A percentile compares a stretch with the other conserved stretches of the same genome.
These are phyloP conservation scores for Lactifluus pinguis DNA, from an alignment of 768 basidiomycete species.

Conservation along the genomic window DNA sequence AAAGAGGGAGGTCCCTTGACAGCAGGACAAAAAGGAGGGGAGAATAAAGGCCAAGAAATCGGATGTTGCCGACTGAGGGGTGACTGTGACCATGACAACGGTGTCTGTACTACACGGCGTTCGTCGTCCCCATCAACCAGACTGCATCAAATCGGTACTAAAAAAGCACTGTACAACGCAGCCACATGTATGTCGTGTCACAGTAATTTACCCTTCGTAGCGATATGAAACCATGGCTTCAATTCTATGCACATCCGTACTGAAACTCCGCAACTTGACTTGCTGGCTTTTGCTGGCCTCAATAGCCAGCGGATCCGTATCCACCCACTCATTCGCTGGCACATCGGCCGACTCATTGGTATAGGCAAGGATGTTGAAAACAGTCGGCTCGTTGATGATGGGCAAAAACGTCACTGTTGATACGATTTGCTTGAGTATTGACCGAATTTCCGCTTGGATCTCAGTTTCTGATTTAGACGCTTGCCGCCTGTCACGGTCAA, in stretches of 20 bases:
- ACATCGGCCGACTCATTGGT: conserved; percentile 88
- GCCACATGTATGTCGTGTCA: neutral
- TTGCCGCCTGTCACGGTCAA: conserved; percentile 30
- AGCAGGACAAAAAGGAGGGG: neutral
- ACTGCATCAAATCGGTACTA: too few relatives aligned
- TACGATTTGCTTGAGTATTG: conserved; percentile 97
- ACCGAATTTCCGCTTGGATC: conserved; percentile 95
- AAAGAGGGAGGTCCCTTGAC: neutral
- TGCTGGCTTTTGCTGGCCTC: conserved; percentile 90
- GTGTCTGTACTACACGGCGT: neutral
- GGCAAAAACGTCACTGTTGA: conserved; percentile 95
- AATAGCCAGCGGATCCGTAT: conserved; percentile 87
- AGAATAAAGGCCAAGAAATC: conserved; percentile 6
- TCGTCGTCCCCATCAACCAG: too few relatives aligned
- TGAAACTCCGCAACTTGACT: conserved; percentile 92
- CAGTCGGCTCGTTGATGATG: conserved; percentile 87
- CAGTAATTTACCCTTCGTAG: conserved; percentile 60
- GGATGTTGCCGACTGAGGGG: neutral
- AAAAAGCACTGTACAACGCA: too few relatives aligned
- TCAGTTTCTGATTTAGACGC: conserved; percentile 70
- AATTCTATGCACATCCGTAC: conserved; percentile 95
- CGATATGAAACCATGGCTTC: conserved; percentile 98
- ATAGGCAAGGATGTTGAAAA: conserved; percentile 97
- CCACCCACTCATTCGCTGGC: conserved; percentile 91
- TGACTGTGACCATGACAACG: neutral